These are phyloP conservation scores for Citrus medica DNA, from an alignment of 345 rosid species.

Conservation along the genomic window DNA sequence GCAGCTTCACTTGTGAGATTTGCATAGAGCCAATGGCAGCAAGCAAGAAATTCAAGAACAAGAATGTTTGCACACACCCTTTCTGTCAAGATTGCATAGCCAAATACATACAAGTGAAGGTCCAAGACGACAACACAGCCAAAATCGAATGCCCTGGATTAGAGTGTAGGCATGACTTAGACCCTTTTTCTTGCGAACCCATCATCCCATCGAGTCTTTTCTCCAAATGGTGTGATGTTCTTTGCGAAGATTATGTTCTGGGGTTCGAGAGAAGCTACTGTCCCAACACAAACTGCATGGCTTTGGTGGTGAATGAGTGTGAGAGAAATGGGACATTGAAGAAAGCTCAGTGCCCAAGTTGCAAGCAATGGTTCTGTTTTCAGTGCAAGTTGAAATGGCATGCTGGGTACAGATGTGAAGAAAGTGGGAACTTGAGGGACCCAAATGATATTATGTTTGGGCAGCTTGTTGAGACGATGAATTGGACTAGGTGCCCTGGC, in stretches of 20 bases:
- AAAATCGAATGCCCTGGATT: slow-evolving; percentile 26
- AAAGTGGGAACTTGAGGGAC: slow-evolving; percentile 17
- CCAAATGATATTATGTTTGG: slow-evolving; percentile 23
- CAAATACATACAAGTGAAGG: slow-evolving; percentile 20
- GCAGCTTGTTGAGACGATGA: slow-evolving; percentile 19
- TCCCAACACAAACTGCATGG: slow-evolving; percentile 27
- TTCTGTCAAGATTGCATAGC: slow-evolving; percentile 30
- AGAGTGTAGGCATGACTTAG: slow-evolving; percentile 18
- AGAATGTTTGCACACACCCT: slow-evolving; percentile 19
- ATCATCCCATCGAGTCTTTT: slow-evolving; percentile 20
- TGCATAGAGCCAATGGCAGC: slow-evolving; percentile 24
- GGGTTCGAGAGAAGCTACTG: slow-evolving; percentile 24
- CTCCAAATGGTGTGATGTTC: slow-evolving; percentile 30
- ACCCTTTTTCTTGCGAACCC: slow-evolving; percentile 23
- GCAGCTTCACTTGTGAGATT: slow-evolving; percentile 28
- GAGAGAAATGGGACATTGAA: slow-evolving; percentile 8
- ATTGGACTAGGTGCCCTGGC: slow-evolving; percentile 26
- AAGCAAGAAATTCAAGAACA: slow-evolving; percentile 23
- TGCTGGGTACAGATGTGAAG: slow-evolving; percentile 25
- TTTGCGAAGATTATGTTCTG: slow-evolving; percentile 14
- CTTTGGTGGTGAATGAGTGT: slow-evolving; percentile 31
- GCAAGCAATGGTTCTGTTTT: slow-evolving; percentile 27
- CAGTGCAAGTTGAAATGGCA: slow-evolving; percentile 30
- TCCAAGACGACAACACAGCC: slow-evolving; percentile 17
- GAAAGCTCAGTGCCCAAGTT: slow-evolving; percentile 26